Evolutionary conservation across 75 land plant genomes (phyloP).

Genomic region (Pseudotsuga menziesii): DNA sequence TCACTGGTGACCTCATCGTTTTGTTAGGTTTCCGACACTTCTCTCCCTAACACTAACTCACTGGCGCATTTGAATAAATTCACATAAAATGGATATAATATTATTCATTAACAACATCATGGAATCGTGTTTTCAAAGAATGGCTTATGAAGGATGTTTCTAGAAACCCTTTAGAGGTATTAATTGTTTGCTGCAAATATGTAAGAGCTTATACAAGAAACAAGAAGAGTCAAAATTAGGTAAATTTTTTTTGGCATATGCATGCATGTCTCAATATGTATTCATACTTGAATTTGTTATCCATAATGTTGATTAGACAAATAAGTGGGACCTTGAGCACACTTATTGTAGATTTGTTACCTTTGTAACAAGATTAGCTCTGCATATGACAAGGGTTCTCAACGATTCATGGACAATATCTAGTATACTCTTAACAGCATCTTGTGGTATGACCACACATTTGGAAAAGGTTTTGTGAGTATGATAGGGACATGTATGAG

Average conservation of each 20-base stretch:
- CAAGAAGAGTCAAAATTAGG: constrained; percentile 96
- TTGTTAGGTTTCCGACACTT: too few species aligned
- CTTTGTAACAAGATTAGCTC: constrained; percentile 76
- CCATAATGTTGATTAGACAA: not conserved
- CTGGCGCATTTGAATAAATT: too few species aligned
- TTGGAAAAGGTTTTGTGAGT: constrained; percentile 93
- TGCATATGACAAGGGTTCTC: constrained; percentile 67
- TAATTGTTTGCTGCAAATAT: constrained; percentile 62
- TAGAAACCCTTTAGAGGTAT: constrained; percentile 51
- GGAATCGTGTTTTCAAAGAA: too few species aligned
- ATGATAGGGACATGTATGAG: constrained; percentile 87
- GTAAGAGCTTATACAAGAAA: constrained; percentile 92
- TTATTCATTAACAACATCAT: too few species aligned
- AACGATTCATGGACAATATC: constrained; percentile 77
- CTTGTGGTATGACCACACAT: constrained; percentile 90
- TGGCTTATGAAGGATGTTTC: constrained; percentile 26
- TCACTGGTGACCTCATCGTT: too few species aligned
- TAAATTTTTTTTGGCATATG: not conserved
- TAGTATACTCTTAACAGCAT: constrained; percentile 87
- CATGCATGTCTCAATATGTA: not conserved
- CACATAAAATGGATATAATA: too few species aligned
- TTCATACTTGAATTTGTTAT: not conserved
- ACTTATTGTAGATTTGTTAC: constrained; percentile 82
- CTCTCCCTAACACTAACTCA: too few species aligned
- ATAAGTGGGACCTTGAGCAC: not conserved